phyloP scores from a whole-genome alignment of 75 land plant genomes.

The Sequoiadendron giganteum region DNA sequence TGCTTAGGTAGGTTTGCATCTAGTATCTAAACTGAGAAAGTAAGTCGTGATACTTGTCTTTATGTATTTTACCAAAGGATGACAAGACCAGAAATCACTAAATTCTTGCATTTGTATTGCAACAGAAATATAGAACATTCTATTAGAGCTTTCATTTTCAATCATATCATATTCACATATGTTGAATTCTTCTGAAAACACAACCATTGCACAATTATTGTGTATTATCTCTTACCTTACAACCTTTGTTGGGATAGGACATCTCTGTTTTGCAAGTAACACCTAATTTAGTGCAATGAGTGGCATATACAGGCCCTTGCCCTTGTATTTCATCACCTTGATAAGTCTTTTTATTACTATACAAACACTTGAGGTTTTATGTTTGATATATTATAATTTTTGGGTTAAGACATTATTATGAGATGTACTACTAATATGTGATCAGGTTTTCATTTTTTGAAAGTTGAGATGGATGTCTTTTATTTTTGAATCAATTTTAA shows the following conservation, averaged over 20 bases:
- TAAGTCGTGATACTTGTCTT: no score
- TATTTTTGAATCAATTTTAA: conserved; percentile 1
- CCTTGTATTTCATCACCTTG: background rate
- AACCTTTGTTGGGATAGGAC: background rate
- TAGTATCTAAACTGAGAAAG: no score
- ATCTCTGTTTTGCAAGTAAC: background rate
- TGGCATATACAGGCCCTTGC: background rate
- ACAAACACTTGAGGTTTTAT: background rate
- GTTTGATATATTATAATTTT: background rate
- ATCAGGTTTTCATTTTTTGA: background rate
- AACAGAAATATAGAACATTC: background rate
- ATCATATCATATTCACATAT: background rate
- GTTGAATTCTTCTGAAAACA: background rate
- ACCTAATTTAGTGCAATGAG: background rate
- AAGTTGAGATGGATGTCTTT: background rate
- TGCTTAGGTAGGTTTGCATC: background rate
- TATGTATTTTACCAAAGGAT: background rate
- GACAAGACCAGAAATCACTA: background rate
- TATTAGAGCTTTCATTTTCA: background rate
- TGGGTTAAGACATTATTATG: background rate
- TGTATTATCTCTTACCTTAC: background rate
- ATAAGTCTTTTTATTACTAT: background rate
- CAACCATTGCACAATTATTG: background rate
- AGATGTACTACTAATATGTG: background rate
- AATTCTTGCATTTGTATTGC: background rate